These are phyloP conservation scores for Didymella arachidicola DNA, from an alignment of 2,329 filamentous ascomycete genomes.

Conservation along the genomic window DNA sequence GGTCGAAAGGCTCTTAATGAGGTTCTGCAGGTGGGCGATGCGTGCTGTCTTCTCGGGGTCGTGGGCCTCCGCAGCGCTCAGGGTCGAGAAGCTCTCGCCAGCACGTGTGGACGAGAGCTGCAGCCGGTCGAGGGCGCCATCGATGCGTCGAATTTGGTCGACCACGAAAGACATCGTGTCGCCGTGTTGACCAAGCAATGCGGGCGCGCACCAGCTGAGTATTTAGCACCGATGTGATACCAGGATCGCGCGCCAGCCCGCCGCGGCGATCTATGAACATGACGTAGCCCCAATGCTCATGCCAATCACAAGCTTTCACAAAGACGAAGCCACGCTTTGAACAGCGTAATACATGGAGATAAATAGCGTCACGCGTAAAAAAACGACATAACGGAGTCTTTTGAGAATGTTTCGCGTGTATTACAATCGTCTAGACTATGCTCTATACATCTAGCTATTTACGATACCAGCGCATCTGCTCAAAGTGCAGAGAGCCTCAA, in stretches of 20 bases:
- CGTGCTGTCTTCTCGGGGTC: conserved; percentile 56
- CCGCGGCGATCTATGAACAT: neutral
- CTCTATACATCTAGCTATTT: conserved; percentile 10
- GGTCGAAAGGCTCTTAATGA: conserved; percentile 75
- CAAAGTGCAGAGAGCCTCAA: neutral
- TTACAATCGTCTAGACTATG: conserved; percentile 8
- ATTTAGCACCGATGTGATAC: conserved; percentile 11
- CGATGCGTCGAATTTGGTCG: conserved; percentile 63
- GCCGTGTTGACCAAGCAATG: conserved; percentile 29
- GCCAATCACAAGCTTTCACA: conserved; percentile 10
- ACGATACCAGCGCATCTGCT: neutral
- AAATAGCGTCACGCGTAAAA: neutral
- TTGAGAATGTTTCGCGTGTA: neutral
- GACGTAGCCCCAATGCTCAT: conserved; percentile 8
- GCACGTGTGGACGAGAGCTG: conserved; percentile 55
- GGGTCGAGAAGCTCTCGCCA: conserved; percentile 40
- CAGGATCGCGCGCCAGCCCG: conserved; percentile 12
- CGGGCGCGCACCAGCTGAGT: neutral
- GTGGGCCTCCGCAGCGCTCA: conserved; percentile 46
- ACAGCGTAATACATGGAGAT: neutral
- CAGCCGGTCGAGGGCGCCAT: conserved; percentile 65
- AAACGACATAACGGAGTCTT: neutral
- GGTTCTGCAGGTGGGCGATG: conserved; percentile 66
- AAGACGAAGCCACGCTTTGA: neutral
- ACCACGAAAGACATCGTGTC: conserved; percentile 53